phyloP scores from a whole-genome alignment of 768 basidiomycete genomes.

The Leccinum pellstonianum region DNA sequence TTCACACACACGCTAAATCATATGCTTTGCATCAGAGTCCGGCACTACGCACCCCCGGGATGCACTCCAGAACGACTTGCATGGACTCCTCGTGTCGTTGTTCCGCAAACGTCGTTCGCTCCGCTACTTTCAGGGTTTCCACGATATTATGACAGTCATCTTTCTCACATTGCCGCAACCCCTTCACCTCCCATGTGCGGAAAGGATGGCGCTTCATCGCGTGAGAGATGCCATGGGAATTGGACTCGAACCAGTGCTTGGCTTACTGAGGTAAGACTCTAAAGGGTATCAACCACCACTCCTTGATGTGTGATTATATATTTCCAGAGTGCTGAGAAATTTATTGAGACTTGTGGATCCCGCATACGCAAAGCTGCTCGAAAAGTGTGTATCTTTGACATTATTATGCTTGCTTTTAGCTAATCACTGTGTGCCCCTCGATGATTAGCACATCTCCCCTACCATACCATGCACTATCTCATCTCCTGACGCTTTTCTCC shows the following conservation, averaged over 20 bases:
- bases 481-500: constrained; percentile 87
- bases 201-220: constrained; percentile 33
- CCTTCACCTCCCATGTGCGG: constrained; percentile 53
- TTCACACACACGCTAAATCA: constrained; percentile 10
- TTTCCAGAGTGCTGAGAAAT: constrained; percentile 65
- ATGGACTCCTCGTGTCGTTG: constrained; percentile 69
- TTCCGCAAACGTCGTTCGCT: constrained; percentile 72
- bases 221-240: constrained; percentile 87
- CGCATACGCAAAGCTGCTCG: constrained; percentile 62
- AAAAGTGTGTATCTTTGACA: constrained; percentile 45
- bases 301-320: background rate
- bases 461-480: constrained; percentile 88
- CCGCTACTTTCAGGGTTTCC: constrained; percentile 90
- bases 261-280: constrained; percentile 59
- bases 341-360: constrained; percentile 72
- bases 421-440: constrained; percentile 1
- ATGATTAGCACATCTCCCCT: constrained; percentile 62
- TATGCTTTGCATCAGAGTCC: constrained; percentile 18
- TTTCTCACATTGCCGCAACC: constrained; percentile 69
- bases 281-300: background rate
- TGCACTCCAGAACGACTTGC: constrained; percentile 60
- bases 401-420: background rate
- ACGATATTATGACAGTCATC: constrained; percentile 87
- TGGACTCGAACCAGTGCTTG: constrained; percentile 82
- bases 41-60: constrained; percentile 36